phyloP scores from a whole-genome alignment of 305 asterid genomes.

The Solanum hybrid region DNA sequence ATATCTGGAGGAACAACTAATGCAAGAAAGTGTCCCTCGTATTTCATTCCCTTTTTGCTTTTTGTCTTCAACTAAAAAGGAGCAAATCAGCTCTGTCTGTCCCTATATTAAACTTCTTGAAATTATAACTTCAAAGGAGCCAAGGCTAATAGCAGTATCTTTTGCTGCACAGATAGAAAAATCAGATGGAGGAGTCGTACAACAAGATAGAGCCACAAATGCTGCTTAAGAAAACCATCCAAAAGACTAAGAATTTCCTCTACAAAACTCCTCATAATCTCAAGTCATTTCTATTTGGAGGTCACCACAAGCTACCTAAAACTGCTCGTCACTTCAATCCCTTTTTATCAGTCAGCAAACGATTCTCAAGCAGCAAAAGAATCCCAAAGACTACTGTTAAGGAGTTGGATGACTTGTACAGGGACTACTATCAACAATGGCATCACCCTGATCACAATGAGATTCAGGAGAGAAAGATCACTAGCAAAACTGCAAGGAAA shows the following conservation, averaged over 20 bases:
- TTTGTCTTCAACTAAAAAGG: background rate
- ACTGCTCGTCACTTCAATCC: constrained; percentile 13
- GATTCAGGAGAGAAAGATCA: background rate
- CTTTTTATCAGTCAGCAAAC: constrained; percentile 9
- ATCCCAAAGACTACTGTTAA: constrained; percentile 18
- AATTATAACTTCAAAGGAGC: background rate
- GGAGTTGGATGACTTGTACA: constrained; percentile 28
- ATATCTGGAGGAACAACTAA: background rate
- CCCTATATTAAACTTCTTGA: background rate
- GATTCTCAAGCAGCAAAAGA: constrained; percentile 6
- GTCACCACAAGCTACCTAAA: constrained; percentile 25
- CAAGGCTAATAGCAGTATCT: background rate
- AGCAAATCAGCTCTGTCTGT: background rate
- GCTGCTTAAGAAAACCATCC: constrained; percentile 36
- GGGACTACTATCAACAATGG: constrained; percentile 27
- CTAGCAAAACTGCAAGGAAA: constrained; percentile 8
- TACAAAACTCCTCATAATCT: constrained; percentile 33
- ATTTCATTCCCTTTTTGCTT: background rate
- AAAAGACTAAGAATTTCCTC: constrained; percentile 37
- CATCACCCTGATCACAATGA: background rate
- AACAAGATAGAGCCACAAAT: constrained; percentile 15
- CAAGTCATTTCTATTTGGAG: constrained; percentile 27
- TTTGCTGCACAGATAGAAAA: background rate
- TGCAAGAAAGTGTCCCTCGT: background rate
- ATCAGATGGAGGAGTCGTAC: background rate